Base-by-base conservation (phyloP, 2,329 filamentous ascomycete species). In the Ophidiomyces ophidiicola region DNA sequence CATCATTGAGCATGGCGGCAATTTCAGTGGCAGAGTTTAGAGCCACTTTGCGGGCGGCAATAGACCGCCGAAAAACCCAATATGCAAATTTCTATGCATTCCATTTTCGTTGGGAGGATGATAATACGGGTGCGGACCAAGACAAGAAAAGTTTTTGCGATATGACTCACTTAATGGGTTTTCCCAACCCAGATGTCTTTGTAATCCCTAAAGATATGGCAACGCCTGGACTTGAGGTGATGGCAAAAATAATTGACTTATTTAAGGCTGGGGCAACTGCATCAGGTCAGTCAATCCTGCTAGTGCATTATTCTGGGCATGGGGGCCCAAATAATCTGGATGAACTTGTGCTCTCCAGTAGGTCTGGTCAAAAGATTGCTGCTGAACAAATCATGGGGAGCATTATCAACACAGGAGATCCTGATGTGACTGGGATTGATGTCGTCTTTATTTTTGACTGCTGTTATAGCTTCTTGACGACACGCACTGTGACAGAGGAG, bases 61-160 rank as follows among this genome's bases (percentile, higher is more conserved):
- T n/a, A n/a, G n/a, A n/a, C n/a, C n/a, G n/a, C n/a, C n/a, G n/a
- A n/a, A n/a, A n/a, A 34, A 23, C 10, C 17, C 17, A 19, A n/a
- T 32, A 32, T 20, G 3, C 15, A 5, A 32, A 32, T 7, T 32
- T 32, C 21, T 20, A 20, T 10, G 15, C 31, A 8, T 20, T 32
- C 8, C 31, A 32, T n/a, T 32, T 32, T 19, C 15, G 31, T 7
- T 32, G 31, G 31, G 31, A 20, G 12, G 31, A 32, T 21, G 31
- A 32, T 12, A n/a, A 32, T 19, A 21, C 15, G 5, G 15, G 21
- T n/a, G 31, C 31, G 3, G 15, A 4, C 31, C 31, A 19, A 8
- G 31, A 32, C 15, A 10, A 3, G 5, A 20, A 5, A 8, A 32
- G 31, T n/a, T 32, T 32, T n/a, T 3, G 3, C 3, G 31, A 32